Evolutionary conservation across 305 asterid genomes (phyloP).

Genomic region (Fraxinus floribunda): DNA sequence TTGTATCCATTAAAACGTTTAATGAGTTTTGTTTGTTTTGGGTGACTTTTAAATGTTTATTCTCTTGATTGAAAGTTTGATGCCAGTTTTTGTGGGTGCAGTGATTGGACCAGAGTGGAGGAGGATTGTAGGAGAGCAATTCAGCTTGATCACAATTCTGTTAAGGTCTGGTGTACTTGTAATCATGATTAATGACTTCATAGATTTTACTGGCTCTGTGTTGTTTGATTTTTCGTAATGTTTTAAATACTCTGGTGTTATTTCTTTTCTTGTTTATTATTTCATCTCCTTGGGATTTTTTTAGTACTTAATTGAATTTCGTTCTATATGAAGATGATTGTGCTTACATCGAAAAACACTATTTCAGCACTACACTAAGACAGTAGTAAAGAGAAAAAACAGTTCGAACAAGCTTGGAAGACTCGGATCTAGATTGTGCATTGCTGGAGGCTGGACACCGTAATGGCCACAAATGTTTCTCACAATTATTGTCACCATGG

Average conservation of each 20-base stretch:
- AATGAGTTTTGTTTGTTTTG: background rate
- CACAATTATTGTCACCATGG: background rate
- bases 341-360: background rate
- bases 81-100: constrained; percentile 26
- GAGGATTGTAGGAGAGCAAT: constrained; percentile 82
- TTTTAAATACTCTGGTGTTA: background rate
- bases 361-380: background rate
- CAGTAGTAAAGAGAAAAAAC: background rate
- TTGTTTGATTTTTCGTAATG: background rate
- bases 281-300: background rate
- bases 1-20: background rate
- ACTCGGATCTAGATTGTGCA: background rate
- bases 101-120: constrained; percentile 86
- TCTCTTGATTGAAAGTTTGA: background rate
- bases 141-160: constrained; percentile 74
- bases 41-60: background rate
- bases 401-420: background rate
- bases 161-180: constrained; percentile 43
- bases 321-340: background rate
- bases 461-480: background rate
- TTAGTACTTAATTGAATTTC: background rate
- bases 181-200: background rate
- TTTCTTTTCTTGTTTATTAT: background rate
- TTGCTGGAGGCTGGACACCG: background rate
- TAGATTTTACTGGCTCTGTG: background rate